phyloP scores from a whole-genome alignment of 2,329 filamentous ascomycete genomes.

The Neonectria coccinea region DNA sequence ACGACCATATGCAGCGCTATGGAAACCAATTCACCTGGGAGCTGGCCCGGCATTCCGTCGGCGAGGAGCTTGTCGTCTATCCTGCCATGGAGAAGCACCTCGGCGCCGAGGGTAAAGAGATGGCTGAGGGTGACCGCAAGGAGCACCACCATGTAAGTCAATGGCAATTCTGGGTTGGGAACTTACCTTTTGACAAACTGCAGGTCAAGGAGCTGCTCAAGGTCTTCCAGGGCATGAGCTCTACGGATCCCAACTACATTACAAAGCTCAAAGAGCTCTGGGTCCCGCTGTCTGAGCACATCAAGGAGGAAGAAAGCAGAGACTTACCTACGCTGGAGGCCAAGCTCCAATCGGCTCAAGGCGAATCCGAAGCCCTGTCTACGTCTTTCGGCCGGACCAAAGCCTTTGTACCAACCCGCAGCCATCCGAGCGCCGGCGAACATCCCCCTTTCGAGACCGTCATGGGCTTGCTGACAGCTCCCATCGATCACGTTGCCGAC shows the following conservation, averaged over 20 bases:
- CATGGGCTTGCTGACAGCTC: constrained; percentile 65
- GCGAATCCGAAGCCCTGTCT: constrained; percentile 51
- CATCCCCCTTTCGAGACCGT: constrained; percentile 68
- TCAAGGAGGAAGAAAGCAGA: constrained; percentile 61
- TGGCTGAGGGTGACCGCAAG: constrained; percentile 61
- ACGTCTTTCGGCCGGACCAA: constrained; percentile 64
- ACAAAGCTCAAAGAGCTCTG: constrained; percentile 58
- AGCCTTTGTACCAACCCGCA: constrained; percentile 63
- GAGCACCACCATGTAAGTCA: constrained; percentile 58
- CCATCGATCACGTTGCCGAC: constrained; percentile 67
- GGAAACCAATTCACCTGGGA: constrained; percentile 63
- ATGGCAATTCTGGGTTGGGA: no score
- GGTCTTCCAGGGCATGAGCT: constrained; percentile 59
- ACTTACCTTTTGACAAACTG: background rate
- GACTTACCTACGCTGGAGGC: constrained; percentile 63
- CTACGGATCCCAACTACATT: constrained; percentile 56
- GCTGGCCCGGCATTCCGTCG: constrained; percentile 60
- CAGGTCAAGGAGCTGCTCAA: constrained; percentile 65
- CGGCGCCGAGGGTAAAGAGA: constrained; percentile 53
- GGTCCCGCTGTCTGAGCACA: constrained; percentile 58
- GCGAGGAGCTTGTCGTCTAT: constrained; percentile 64
- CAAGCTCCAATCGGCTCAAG: constrained; percentile 45
- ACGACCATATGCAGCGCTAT: constrained; percentile 54
- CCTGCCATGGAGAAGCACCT: constrained; percentile 65
- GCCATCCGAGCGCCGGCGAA: constrained; percentile 63